Conservation (phyloP, 2,329 filamentous ascomycete species). For the Aphanoascus verrucosus region DNA sequence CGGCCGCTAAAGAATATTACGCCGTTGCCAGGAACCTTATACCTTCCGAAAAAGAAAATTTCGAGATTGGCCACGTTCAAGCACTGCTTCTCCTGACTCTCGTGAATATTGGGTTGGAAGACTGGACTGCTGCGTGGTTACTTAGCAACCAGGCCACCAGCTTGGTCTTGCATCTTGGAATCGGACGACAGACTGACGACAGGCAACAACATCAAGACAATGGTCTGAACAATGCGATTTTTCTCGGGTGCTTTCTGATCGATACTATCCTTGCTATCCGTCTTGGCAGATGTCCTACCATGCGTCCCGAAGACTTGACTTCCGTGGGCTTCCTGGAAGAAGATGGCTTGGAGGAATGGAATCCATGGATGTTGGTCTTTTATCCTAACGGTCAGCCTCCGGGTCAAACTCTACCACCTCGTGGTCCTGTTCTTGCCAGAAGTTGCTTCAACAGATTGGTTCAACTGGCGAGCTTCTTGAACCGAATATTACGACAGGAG, state of each 20-base stretch:
- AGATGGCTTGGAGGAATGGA: conserved; percentile 63
- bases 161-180: conserved; percentile 34
- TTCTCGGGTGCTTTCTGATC: conserved; percentile 44
- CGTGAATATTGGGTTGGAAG: conserved; percentile 39
- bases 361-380: conserved; percentile 52
- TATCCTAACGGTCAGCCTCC: conserved; percentile 23
- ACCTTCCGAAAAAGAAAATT: conserved; percentile 31
- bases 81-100: conserved; percentile 39
- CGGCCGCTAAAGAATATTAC: conserved; percentile 28
- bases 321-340: conserved; percentile 45
- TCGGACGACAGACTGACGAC: conserved; percentile 14
- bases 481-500: conserved; percentile 9
- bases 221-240: conserved; percentile 32
- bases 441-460: conserved; percentile 46
- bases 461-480: conserved; percentile 22
- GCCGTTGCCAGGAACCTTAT: conserved; percentile 28
- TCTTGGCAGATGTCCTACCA: conserved; percentile 36
- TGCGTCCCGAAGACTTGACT: conserved; percentile 43
- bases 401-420: conserved; percentile 22
- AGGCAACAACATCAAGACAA: background rate
- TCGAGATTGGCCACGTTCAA: conserved; percentile 36
- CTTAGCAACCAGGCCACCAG: conserved; percentile 44
- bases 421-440: conserved; percentile 36
- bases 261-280: conserved; percentile 43
- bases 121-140: conserved; percentile 44